A percentile compares a stretch with the other conserved stretches of the same genome.
Evolutionary conservation across 164 flowering plant genomes (phyloP).

Genomic region (Vitis amurensis): DNA sequence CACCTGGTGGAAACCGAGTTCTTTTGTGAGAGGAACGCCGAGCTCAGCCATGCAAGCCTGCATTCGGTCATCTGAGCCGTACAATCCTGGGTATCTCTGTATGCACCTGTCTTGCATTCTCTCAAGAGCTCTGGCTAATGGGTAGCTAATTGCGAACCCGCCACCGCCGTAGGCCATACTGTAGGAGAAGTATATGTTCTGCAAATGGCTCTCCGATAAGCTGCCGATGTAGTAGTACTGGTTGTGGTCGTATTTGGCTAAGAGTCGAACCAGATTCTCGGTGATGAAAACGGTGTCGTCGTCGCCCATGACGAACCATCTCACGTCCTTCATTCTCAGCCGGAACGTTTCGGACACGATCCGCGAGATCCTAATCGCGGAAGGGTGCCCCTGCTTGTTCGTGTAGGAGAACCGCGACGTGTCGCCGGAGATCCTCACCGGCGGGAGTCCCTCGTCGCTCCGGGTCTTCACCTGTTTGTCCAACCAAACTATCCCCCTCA

Average conservation of each 20-base stretch:
- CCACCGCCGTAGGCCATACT: constrained; percentile 84
- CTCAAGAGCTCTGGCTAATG: constrained; percentile 55
- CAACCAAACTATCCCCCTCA: constrained; percentile 52
- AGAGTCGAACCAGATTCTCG: constrained; percentile 53
- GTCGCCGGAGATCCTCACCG: constrained; percentile 51
- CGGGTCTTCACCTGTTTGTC: constrained; percentile 27
- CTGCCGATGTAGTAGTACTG: constrained; percentile 70
- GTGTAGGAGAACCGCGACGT: constrained; percentile 46
- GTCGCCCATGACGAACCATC: constrained; percentile 84
- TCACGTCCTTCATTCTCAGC: constrained; percentile 39
- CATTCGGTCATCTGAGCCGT: constrained; percentile 75
- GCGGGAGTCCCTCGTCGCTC: constrained; percentile 31
- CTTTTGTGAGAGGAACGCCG: constrained; percentile 79
- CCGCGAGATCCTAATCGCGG: constrained; percentile 66
- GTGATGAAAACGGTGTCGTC: constrained; percentile 75
- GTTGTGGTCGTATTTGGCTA: constrained; percentile 57
- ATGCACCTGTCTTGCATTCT: constrained; percentile 72
- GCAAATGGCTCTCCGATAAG: constrained; percentile 65
- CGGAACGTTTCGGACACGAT: constrained; percentile 56
- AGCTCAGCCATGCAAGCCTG: constrained; percentile 89
- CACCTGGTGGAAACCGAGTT: constrained; percentile 82
- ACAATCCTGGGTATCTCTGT: constrained; percentile 60
- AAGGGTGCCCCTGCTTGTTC: constrained; percentile 62
- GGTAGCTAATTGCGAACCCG: constrained; percentile 72
- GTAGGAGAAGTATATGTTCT: constrained; percentile 69